Evolutionary conservation across 768 basidiomycete genomes (phyloP), one percentile per base, ranked within the genome.

Genomic region (Amanita rimosa): DNA sequence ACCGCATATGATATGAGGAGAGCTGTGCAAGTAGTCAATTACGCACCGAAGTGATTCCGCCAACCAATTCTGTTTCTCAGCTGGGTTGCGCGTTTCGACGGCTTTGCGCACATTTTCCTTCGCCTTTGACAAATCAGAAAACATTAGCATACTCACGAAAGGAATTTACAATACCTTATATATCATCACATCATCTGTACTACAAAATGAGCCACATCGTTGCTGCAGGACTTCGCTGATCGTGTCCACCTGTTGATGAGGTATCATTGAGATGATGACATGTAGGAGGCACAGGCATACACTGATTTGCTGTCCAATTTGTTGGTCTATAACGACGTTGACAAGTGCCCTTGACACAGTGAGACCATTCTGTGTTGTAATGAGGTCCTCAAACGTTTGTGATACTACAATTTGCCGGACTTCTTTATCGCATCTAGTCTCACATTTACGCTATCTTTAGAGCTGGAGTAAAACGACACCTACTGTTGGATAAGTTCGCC

Each of bases 161-260:
- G 35, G 38, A 53, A 29, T 24, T 29, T n/a, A 29, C 26, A 29
- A 49, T 56, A 81, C 92, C 73, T 99, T 99, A 71, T 98, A 97
- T 24, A 96, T 65, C 76, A 96, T 88, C 38, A 99, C 96, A 66
- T 99, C 96, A 59, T 97, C 96, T 2, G 94, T 85, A 56, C 94
- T 94, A 64, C 93, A 97, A 75, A 98, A 98, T 11, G 93, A 90
- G 2, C 95, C 94, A 56, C 96, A 99, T 61, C 92, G 76, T 57
- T 88, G 83, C 60, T 98, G 95, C 34, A 99, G 67, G 37, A 93
- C 81, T 58, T 97, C 93, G 61, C 91, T 95, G 63, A 99, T 88
- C 5, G 92, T 88, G 64, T 99, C 96, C 54, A 99, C 89, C 93
- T 95, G 26, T 51, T 24, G 51, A 40, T 47, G 55, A 42, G 21